These are phyloP conservation scores for Marasmius fiardii DNA, from an alignment of 1,284 basidiomycete species.

Conservation along the genomic window DNA sequence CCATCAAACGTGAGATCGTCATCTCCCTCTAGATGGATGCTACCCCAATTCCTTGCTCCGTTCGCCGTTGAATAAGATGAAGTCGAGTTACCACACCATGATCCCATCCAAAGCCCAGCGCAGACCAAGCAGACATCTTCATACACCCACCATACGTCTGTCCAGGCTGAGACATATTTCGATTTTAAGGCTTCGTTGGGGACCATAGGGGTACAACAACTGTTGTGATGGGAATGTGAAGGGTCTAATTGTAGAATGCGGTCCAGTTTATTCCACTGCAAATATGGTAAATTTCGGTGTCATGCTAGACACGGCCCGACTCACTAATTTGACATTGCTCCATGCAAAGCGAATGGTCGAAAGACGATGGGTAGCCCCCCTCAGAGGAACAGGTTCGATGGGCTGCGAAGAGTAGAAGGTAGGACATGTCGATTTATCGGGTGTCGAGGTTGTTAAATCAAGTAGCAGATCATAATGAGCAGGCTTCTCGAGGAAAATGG, in stretches of 20 bases:
- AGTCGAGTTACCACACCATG: slow-evolving; percentile 51
- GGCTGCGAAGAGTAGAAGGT: slow-evolving; percentile 59
- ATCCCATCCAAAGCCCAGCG: slow-evolving; percentile 71
- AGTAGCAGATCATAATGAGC: slow-evolving; percentile 73
- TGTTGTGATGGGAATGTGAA: slow-evolving; percentile 19
- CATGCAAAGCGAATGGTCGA: slow-evolving; percentile 69
- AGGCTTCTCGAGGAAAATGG: slow-evolving; percentile 76
- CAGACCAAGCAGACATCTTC: slow-evolving; percentile 80
- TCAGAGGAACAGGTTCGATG: slow-evolving; percentile 29
- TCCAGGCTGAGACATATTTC: slow-evolving; percentile 48
- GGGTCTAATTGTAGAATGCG: slow-evolving; percentile 57
- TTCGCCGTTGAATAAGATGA: slow-evolving; percentile 43
- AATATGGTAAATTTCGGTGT: background rate
- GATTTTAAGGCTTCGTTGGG: slow-evolving; percentile 24
- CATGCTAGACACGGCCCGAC: slow-evolving; percentile 19
- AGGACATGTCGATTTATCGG: slow-evolving; percentile 56
- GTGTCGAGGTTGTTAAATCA: slow-evolving; percentile 66
- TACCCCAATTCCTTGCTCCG: slow-evolving; percentile 49
- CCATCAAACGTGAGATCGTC: slow-evolving; percentile 44
- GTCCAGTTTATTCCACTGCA: slow-evolving; percentile 71
- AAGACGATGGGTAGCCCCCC: slow-evolving; percentile 48
- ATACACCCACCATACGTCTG: slow-evolving; percentile 75
- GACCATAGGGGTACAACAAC: slow-evolving; percentile 34
- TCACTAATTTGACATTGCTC: slow-evolving; percentile 72
- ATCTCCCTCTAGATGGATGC: slow-evolving; percentile 57